Evolutionary conservation across 2,329 filamentous ascomycete genomes (phyloP), one percentile per base, ranked within the genome.

Genomic region (Phyllachora maydis): DNA sequence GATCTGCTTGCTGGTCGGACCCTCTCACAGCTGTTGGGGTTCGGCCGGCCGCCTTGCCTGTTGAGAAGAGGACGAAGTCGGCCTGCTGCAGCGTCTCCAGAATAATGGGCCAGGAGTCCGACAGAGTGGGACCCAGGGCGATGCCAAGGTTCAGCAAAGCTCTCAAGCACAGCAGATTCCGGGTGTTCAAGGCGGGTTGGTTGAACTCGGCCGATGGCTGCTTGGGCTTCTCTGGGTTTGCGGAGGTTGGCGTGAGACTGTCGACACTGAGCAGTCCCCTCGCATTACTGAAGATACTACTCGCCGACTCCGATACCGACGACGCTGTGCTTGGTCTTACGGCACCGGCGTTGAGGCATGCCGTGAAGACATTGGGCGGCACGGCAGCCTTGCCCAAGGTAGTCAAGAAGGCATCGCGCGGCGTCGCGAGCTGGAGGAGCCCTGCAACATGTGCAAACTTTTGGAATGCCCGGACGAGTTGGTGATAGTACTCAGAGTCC

Each of bases 61-160:
- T 66, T 8, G 65, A 60, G 26, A 72, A 76, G 14, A 93, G 59
- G 4, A 95, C 71, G 31, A 91, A 69, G 36, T 95, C 88, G 3
- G 85, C 83, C 43, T 93, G 79, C 38, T 93, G 82, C 6, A 98
- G 52, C 0, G 83, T 91, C 38, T 91, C 83, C 2, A 98, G 60
- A 10, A 98, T 59, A 28, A 98, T 95, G 2, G 70, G 71, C 78
- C 90, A 98, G 1, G 85, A 77, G 9, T 63, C 58, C 17, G 76
- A 71, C 1, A 98, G 56, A 0, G 81, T 92, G 3, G 88, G 82
- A 0, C 88, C 88, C 1, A 98, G 52, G 3, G 88, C 88, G 37
- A 95, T 98, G 2, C 88, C 88, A 4, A 98, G 52, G 35, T 98
- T 98, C n/a, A 98, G 52, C 10, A 98, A 56, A 15, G 88, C 88